phyloP scores from a whole-genome alignment of 306 rosid species.

The Glycyrrhiza uralensis region DNA sequence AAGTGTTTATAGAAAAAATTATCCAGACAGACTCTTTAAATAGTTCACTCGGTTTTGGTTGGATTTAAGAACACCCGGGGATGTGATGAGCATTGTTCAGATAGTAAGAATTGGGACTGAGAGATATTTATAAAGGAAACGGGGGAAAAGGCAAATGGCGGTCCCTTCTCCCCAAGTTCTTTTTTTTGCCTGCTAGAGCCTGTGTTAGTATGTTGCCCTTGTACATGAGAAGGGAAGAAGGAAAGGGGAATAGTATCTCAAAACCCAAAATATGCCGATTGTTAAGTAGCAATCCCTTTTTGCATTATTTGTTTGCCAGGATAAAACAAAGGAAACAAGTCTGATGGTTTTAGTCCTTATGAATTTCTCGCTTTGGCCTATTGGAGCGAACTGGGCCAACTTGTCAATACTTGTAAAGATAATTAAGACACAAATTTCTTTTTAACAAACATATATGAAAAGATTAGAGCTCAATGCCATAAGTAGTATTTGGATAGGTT shows the following conservation, averaged over 20 bases:
- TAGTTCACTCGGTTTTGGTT: not conserved
- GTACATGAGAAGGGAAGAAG: not conserved
- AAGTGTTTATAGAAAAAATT: too few relatives aligned
- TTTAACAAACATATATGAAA: not conserved
- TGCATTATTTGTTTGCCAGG: not conserved
- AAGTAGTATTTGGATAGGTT: not conserved
- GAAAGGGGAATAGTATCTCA: not conserved
- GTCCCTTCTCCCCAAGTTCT: not conserved
- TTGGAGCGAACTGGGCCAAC: not conserved
- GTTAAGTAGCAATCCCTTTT: not conserved
- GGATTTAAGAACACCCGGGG: not conserved
- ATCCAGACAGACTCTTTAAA: too few relatives aligned
- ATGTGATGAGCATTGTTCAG: not conserved
- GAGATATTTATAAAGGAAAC: not conserved
- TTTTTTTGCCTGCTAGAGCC: not conserved
- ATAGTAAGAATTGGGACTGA: not conserved
- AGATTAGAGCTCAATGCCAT: not conserved
- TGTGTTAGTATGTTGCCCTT: not conserved
- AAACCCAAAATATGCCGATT: not conserved
- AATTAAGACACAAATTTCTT: not conserved
- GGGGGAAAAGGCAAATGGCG: not conserved
- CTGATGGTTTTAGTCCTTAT: not conserved
- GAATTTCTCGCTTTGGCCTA: constrained; percentile 8
- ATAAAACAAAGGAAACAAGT: not conserved
- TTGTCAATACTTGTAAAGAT: not conserved